phyloP scores from a whole-genome alignment of 1,284 basidiomycete species.

The Fomitiporia mediterranea region DNA sequence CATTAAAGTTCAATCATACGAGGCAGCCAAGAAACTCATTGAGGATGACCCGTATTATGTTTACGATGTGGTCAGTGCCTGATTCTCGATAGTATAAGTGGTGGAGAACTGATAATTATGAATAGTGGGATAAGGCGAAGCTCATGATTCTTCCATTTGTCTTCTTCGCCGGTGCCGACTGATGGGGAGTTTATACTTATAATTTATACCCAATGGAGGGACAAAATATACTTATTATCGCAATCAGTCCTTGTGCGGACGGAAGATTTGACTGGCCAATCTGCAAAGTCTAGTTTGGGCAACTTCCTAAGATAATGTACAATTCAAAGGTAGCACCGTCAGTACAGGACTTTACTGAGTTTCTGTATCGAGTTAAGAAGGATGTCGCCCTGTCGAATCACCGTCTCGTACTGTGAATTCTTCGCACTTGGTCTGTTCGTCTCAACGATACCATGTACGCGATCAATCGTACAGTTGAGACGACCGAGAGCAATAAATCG shows the following conservation, averaged over 20 bases:
- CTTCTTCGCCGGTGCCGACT: neutral
- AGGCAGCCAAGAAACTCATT: neutral
- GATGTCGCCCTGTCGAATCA: slow-evolving; percentile 86
- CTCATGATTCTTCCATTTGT: neutral
- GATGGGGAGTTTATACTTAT: too few relatives aligned
- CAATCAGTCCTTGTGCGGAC: too few relatives aligned
- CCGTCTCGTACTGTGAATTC: slow-evolving; percentile 87
- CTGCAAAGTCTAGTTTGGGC: too few relatives aligned
- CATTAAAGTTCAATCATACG: neutral
- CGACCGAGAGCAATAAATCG: slow-evolving; percentile 91
- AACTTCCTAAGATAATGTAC: too few relatives aligned
- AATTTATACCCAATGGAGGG: too few relatives aligned
- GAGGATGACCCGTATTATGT: neutral
- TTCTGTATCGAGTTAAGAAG: slow-evolving; percentile 75
- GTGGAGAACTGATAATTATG: neutral
- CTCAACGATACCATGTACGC: slow-evolving; percentile 90
- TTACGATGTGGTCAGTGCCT: neutral
- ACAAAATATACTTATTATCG: too few relatives aligned
- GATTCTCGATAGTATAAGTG: neutral
- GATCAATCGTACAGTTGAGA: slow-evolving; percentile 89
- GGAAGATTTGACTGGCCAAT: too few relatives aligned
- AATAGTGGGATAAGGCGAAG: slow-evolving; percentile 5
- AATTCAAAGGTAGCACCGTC: slow-evolving; percentile 21
- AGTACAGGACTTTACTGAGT: slow-evolving; percentile 73
- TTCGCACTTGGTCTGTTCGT: slow-evolving; percentile 88